Percentiles rank a stretch among this genome's conserved stretches.
phyloP scores from a whole-genome alignment of 2,329 filamentous ascomycete genomes.

The Fusarium sp. region DNA sequence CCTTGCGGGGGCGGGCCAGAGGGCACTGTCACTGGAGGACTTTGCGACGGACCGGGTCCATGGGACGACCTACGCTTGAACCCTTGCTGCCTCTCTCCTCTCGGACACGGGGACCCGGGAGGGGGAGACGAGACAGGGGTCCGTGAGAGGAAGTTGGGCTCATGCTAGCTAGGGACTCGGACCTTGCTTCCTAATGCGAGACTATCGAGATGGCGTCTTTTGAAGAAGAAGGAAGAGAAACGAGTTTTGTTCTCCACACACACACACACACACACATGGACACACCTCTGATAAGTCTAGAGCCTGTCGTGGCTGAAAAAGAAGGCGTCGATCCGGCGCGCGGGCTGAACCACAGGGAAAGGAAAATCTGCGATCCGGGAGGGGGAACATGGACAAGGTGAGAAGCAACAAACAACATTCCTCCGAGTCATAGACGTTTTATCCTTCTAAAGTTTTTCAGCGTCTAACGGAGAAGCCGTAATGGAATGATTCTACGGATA shows the following conservation, averaged over 20 bases:
- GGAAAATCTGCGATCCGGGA: constrained; percentile 22
- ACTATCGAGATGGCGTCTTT: constrained; percentile 38
- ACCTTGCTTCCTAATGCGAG: constrained; percentile 32
- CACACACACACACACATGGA: no score
- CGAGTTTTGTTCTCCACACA: no score
- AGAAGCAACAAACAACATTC: neutral
- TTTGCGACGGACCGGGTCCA: neutral
- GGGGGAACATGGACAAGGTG: constrained; percentile 7
- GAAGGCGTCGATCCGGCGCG: constrained; percentile 23
- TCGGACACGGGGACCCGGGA: neutral
- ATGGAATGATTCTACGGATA: neutral
- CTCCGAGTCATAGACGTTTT: neutral
- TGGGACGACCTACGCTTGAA: neutral
- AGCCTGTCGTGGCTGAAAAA: constrained; percentile 26
- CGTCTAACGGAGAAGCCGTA: neutral
- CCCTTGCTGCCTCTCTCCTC: no score
- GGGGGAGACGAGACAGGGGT: neutral
- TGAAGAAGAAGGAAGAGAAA: neutral
- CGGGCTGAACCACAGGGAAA: neutral
- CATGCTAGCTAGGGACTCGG: constrained; percentile 8
- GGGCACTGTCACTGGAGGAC: constrained; percentile 20
- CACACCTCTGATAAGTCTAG: constrained; percentile 23
- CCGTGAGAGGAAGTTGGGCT: neutral
- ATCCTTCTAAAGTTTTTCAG: neutral
- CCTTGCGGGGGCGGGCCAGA: constrained; percentile 44